phyloP scores from a whole-genome alignment of 1,139 yeast genomes.

The Hansenula anomala region DNA sequence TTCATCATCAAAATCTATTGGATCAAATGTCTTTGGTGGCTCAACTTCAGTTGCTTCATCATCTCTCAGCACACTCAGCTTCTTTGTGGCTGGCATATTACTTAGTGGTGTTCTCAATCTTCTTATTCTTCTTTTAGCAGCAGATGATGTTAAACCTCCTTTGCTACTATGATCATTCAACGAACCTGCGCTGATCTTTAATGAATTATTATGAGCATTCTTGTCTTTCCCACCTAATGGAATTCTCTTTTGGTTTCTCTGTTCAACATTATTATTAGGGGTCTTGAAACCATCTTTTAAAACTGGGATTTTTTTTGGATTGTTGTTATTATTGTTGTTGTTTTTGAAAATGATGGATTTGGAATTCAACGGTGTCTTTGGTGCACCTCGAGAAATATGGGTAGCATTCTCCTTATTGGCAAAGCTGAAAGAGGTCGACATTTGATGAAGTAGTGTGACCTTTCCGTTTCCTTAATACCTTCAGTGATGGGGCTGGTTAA shows the following conservation, averaged over 20 bases:
- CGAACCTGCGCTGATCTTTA: background rate
- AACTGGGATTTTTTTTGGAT: slow-evolving; percentile 2
- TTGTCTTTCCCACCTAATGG: slow-evolving; percentile 50
- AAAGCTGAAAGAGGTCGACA: slow-evolving; percentile 10
- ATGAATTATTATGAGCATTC: slow-evolving; percentile 22
- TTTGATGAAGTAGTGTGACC: background rate
- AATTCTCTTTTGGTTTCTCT: slow-evolving; percentile 25
- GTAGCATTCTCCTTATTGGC: slow-evolving; percentile 20
- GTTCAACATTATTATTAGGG: slow-evolving; percentile 5
- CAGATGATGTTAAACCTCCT: slow-evolving; percentile 3
- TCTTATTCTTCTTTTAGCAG: slow-evolving; percentile 11
- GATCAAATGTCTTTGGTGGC: slow-evolving; percentile 7
- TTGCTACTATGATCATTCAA: background rate
- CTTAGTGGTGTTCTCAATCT: slow-evolving; percentile 14
- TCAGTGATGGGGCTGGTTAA: no score
- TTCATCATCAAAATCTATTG: slow-evolving; percentile 30
- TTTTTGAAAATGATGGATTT: slow-evolving; percentile 7
- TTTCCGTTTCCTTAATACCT: no score
- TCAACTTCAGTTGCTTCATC: background rate
- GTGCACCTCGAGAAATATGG: slow-evolving; percentile 7
- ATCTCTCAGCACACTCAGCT: slow-evolving; percentile 16
- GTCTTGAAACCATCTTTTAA: slow-evolving; percentile 9
- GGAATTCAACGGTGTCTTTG: slow-evolving; percentile 15
- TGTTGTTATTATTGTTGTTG: slow-evolving; percentile 6
- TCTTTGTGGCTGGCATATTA: slow-evolving; percentile 14